These are phyloP conservation scores for Strombidium stylifer DNA, from an alignment of 73 alveolate species.

Conservation along the genomic window DNA sequence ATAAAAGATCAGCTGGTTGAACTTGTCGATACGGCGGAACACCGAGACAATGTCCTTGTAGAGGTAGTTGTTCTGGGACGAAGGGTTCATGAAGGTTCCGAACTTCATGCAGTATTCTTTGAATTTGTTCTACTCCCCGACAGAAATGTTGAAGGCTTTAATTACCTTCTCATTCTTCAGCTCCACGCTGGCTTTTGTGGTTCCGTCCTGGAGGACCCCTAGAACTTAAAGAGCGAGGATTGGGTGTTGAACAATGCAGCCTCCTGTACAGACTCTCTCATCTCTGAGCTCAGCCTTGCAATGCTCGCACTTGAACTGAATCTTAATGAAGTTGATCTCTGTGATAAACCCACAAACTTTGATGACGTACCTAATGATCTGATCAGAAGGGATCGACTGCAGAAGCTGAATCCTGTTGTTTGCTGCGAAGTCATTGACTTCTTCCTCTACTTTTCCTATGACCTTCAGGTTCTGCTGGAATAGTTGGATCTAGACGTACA, in stretches of 20 bases:
- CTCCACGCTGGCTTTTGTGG: conserved; percentile 33
- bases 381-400: conserved; percentile 23
- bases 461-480: conserved; percentile 5
- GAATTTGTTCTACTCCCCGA: conserved; percentile 7
- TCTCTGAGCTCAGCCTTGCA: conserved; percentile 34
- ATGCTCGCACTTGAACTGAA: conserved; percentile 32
- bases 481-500: conserved; percentile 34
- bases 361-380: conserved; percentile 31
- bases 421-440: conserved; percentile 18
- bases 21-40: conserved; percentile 16
- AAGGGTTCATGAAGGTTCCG: conserved; percentile 45
- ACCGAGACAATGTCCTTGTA: conserved; percentile 32
- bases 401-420: conserved; percentile 1
- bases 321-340: conserved; percentile 37
- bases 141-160: conserved; percentile 17
- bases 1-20: conserved; percentile 25
- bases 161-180: conserved; percentile 37
- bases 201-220: conserved; percentile 34
- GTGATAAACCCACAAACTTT: conserved; percentile 39
- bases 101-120: conserved; percentile 47
- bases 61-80: conserved; percentile 1
- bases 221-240: conserved; percentile 14
- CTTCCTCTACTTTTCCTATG: conserved; percentile 7
- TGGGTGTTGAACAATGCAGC: conserved; percentile 44
- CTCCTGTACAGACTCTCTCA: conserved; percentile 38